A percentile compares a stretch with the other conserved stretches of the same genome.
These are phyloP conservation scores for Penicillium sp. DNA, from an alignment of 2,329 filamentous ascomycete genomes.

Conservation along the genomic window DNA sequence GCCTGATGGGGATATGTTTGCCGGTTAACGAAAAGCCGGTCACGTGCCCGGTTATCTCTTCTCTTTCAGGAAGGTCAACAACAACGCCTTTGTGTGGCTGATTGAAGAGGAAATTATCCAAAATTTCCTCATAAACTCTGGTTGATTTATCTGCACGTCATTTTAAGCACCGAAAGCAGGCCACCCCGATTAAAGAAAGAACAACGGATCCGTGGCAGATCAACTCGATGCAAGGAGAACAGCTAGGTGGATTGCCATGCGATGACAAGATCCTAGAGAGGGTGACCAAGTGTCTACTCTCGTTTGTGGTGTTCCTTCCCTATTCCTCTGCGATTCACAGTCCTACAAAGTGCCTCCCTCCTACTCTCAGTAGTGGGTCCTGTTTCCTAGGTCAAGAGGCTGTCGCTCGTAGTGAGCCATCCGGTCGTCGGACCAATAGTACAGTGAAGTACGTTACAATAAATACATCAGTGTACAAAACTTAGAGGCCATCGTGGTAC, in stretches of 20 bases:
- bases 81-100: background rate
- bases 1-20: slow-evolving; percentile 1
- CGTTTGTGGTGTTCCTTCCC: too few species aligned
- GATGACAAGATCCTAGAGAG: background rate
- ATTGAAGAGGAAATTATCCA: background rate
- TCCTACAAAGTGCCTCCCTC: too few species aligned
- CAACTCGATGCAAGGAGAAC: background rate
- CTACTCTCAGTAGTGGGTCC: too few species aligned
- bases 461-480: too few species aligned
- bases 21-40: slow-evolving; percentile 6
- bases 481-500: slow-evolving; percentile 6
- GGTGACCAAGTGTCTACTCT: too few species aligned
- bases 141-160: too few species aligned
- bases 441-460: too few species aligned
- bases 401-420: too few species aligned
- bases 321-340: too few species aligned
- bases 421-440: too few species aligned
- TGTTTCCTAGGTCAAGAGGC: too few species aligned
- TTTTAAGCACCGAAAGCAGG: background rate
- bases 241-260: background rate
- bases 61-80: slow-evolving; percentile 3
- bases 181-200: background rate
- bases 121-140: slow-evolving; percentile 34
- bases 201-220: background rate
- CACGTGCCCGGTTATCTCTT: slow-evolving; percentile 6